Base-by-base conservation (phyloP, 345 rosid species). In the Salix arbutifolia region DNA sequence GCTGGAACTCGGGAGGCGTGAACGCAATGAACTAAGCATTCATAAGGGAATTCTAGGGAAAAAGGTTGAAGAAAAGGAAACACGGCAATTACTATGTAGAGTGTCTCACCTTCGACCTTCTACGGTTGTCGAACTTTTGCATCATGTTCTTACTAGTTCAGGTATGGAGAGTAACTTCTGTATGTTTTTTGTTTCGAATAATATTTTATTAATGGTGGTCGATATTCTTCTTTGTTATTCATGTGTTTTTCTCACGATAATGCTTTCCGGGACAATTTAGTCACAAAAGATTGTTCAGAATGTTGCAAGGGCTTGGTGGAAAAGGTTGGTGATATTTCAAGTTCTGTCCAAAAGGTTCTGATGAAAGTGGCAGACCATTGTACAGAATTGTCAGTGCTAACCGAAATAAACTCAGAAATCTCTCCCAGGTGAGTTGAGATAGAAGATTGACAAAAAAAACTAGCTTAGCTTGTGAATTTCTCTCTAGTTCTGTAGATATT, bases 371-470 rank as follows among this genome's bases (percentile, higher is more conserved):
- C 46, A 2, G 75, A 77, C 79, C 71, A 64, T 50, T 46, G 50
- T 60, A 67, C 74, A 21, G 66, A 72, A 37, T 69, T 65, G 83
- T 64, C 68, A 42, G 60, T 77, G 18, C 26, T 66, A 58, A 11
- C 48, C 26, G 80, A 69, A 75, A 72, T 65, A 65, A 53, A 80
- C 69, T 9, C 53, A 31, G 74, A 73, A 69, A 69, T 31, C 65
- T 46, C 70, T 60, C 23, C 75, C 46, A 60, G 85, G 87, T 85
- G 75, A 74, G 68, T 52, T 76, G 65, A 78, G 40, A 65, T 21
- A 56, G 28, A 1, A 17, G 50, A 30, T 12, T 13, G 12, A 26
- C 11, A 5, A 1, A 72, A 21, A 56, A 23, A 28, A 4, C 10
- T 33, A 9, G 25, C 42, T 8, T 19, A 19, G 71, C 79, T 74